Evolutionary conservation across 2,329 filamentous ascomycete genomes (phyloP).

Genomic region (Coniella lustricola): DNA sequence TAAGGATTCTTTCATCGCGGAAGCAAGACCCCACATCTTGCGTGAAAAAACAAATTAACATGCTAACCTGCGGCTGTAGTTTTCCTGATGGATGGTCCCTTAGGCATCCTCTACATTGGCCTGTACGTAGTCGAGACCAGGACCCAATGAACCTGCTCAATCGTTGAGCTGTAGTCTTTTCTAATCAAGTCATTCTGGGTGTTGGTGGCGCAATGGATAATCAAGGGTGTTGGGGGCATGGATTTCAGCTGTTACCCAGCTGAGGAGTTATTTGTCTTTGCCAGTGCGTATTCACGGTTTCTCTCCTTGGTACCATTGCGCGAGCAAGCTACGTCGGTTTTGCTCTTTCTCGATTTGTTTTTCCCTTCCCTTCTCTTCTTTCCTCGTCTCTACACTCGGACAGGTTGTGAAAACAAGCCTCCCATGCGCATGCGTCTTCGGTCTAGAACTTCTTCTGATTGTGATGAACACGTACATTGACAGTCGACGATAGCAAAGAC

Average conservation of each 20-base stretch:
- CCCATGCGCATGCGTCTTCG: background rate
- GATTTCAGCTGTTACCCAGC: slow-evolving; percentile 10
- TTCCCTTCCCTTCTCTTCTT: no score
- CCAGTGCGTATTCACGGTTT: background rate
- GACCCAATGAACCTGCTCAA: no score
- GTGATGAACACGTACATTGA: no score
- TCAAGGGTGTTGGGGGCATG: slow-evolving; percentile 1
- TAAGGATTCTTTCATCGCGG: slow-evolving; percentile 25
- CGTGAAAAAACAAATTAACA: slow-evolving; percentile 18
- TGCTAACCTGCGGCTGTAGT: slow-evolving; percentile 17
- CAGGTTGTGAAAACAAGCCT: no score
- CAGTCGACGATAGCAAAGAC: no score
- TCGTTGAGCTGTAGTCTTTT: no score
- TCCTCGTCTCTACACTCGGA: no score
- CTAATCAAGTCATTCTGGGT: slow-evolving; percentile 1
- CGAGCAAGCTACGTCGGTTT: background rate
- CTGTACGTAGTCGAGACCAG: no score
- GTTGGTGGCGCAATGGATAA: slow-evolving; percentile 14
- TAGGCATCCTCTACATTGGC: no score
- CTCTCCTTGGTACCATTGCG: background rate
- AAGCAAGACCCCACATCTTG: background rate
- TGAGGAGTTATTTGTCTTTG: slow-evolving; percentile 9
- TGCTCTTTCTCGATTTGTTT: background rate
- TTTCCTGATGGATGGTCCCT: slow-evolving; percentile 19
- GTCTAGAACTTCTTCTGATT: background rate